Base-by-base conservation (phyloP, 2,329 filamentous ascomycete species). In the Arthrobotrys megalospora region DNA sequence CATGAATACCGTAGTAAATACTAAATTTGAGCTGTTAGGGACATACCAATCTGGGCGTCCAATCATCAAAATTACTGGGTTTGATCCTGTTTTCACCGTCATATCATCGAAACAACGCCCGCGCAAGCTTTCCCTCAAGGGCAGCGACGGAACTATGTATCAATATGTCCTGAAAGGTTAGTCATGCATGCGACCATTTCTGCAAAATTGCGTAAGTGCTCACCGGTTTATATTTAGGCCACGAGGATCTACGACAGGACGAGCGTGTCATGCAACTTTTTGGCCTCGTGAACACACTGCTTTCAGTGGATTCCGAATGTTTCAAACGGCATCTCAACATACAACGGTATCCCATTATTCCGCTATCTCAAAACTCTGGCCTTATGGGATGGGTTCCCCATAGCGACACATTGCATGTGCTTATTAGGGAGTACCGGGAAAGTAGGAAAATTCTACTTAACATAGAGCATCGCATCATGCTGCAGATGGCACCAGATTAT, bases 221-320 rank as follows among this genome's bases (percentile, higher is more conserved):
- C 6, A 66, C 34, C 21, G 1, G 32, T 47, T 28, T 6, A 19
- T 38, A 38, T 5, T 41, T 19, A 79, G 76, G 76, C n/a, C 96
- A 99, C 82, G 96, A 99, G 85, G 96, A 99, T 86, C 97, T 99
- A 80, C 92, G 96, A 76, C 96, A 99, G 85, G 96, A 99, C 83
- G 96, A 99, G 85, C 91, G 96, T 85, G 96, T 99, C 81, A 99
- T 99, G 96, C 96, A 99, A 85, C 89, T 99, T 41, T 99, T 99
- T 83, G 96, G 96, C 47, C 89, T 99, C 12, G 96, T 95, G 86
- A 99, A 99, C 84, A 99, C 96, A 0, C 89, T 99, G 1, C 89
- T 99, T 48, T 89, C 93, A 53, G 95, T 95, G 83, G 96, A 99
- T 83, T 93, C 93, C 2, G 96, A 99, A 85, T 96, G 92, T 82